Percentiles rank a stretch among this genome's conserved stretches.
phyloP scores from a whole-genome alignment of 495 filamentous ascomycete genomes.

The Lasiosphaeria hispida region DNA sequence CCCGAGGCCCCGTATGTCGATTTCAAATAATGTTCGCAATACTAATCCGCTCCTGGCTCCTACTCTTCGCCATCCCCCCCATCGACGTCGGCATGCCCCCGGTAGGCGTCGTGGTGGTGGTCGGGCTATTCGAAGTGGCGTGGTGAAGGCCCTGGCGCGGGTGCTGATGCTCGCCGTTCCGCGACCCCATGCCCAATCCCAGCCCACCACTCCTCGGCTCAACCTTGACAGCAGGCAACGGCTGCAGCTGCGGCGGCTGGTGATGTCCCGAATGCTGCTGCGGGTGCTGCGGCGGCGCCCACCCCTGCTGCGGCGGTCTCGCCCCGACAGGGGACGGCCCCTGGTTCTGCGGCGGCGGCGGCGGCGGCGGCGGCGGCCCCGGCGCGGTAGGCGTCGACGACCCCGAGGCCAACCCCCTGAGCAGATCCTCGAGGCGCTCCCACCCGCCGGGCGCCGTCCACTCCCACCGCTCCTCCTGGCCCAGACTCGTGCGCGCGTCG shows the following conservation, averaged over 20 bases:
- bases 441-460: constrained; percentile 22
- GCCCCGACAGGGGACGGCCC: not conserved
- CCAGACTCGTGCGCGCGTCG: constrained; percentile 26
- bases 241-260: not conserved
- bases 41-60: constrained; percentile 61
- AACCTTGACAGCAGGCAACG: not conserved
- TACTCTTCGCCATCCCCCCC: constrained; percentile 31
- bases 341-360: not conserved
- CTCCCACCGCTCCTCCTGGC: constrained; percentile 26
- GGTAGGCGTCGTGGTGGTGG: constrained; percentile 10
- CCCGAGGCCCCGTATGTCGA: not conserved
- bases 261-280: constrained; percentile 8
- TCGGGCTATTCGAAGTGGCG: constrained; percentile 23
- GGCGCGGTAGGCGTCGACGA: not conserved
- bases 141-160: constrained; percentile 15
- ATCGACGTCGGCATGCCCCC: constrained; percentile 21
- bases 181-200: not conserved
- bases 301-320: not conserved
- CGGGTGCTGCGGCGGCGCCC: not conserved
- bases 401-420: constrained; percentile 23
- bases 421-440: constrained; percentile 27
- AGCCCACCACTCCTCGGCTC: not conserved
- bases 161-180: constrained; percentile 15
- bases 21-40: constrained; percentile 75
- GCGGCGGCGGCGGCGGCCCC: no score